phyloP scores from a whole-genome alignment of 352 stramenopile genomes.

The Globisporangium cystogenes region DNA sequence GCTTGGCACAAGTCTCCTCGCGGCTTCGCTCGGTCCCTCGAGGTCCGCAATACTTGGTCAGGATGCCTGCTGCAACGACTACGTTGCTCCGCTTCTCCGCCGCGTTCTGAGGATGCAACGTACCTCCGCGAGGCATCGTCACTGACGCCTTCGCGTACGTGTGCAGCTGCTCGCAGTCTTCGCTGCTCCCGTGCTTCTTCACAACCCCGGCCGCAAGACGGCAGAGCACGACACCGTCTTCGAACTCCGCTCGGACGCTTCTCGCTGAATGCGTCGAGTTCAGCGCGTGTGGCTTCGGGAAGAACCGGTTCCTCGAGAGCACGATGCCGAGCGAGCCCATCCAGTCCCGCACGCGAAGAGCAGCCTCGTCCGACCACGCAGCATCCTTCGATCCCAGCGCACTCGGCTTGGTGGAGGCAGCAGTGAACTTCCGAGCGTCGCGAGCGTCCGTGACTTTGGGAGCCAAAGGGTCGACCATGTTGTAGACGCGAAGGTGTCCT shows the following conservation, averaged over 20 bases:
- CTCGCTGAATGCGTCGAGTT: no score
- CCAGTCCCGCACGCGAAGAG: slow-evolving; percentile 3
- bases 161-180: not conserved
- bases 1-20: not conserved
- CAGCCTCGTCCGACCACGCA: not conserved
- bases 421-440: not conserved
- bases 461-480: slow-evolving; percentile 25
- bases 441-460: no score
- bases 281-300: not conserved
- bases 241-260: slow-evolving; percentile 12
- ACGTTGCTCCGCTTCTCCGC: slow-evolving; percentile 9
- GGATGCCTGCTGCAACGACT: slow-evolving; percentile 1
- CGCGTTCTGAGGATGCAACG: slow-evolving; percentile 6
- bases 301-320: slow-evolving; percentile 1
- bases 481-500: slow-evolving; percentile 25
- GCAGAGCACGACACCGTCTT: slow-evolving; percentile 29
- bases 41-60: not conserved
- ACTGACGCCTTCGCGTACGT: not conserved
- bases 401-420: no score
- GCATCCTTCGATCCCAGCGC: not conserved
- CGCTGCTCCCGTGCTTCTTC: slow-evolving; percentile 4
- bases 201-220: slow-evolving; percentile 22
- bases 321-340: slow-evolving; percentile 13
- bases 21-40: no score
- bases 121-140: not conserved